Evolutionary conservation across 495 filamentous ascomycete species (phyloP), one percentile per base, ranked within the genome.

Genomic region (Cudoniella acicularis): DNA sequence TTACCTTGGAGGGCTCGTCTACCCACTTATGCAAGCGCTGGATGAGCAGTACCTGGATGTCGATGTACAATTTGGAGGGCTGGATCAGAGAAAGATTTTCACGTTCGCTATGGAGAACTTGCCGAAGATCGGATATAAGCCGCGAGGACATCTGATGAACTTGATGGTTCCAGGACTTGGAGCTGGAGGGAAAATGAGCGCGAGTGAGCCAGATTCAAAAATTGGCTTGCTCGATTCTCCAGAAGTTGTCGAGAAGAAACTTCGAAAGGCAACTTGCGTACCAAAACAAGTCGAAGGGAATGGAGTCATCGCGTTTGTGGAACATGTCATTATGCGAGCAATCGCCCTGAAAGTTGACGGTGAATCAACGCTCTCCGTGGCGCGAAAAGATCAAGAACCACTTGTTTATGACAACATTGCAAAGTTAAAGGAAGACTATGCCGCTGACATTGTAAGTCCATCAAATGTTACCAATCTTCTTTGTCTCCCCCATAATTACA

Each of bases 31-130:
- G 69, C 94, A 98, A 73, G 87, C 87, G 2, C 77, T 98, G 25
- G 93, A 98, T 64, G 94, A 98, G 73, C 80, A 98, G 73, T 84
- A 96, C 74, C 78, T 98, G 3, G 81, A 84, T 53, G 89, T 92
- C 2, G 91, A 98, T 72, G 85, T 78, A 1, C 87, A 98, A 62
- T 87, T 86, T 49, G 88, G 88, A 9, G 64, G 64, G 22, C n/a
- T 94, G 2, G 92, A 96, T 63, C 92, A 97, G 77, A 74, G 93
- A 30, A 98, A 98, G 70, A 82, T 98, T 25, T 98, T 98, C 64
- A 83, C 83, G 9, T 73, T 88, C 8, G 91, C 92, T 0, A 86
- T 88, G 26, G 89, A 92, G 64, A 79, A 81, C 59, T 70, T 93
- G n/a, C 86, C 87, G 0, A 81, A 79, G 68, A 70, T 93, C 30